Evolutionary conservation across 2,329 filamentous ascomycete species (phyloP), one percentile per base, ranked within the genome.

Genomic region (Onygena corvina): DNA sequence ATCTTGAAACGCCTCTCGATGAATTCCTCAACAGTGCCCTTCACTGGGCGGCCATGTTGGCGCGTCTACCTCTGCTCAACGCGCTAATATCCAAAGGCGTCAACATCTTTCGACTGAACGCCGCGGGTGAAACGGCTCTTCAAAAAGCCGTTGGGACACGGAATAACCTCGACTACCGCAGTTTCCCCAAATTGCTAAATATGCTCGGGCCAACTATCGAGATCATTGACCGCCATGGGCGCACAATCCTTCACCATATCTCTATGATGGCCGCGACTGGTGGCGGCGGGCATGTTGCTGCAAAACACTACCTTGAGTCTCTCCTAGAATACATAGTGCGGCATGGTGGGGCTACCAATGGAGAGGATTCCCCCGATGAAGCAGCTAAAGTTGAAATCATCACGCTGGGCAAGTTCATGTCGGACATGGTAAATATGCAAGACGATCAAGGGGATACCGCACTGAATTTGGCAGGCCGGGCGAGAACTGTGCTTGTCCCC

Each of bases 401-500:
- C 67, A 86, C 84, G 20, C 76, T 98, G 48, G 89, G 86, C 25
- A 81, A 87, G 31, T 98, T 98, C 68, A 93, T 98, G 78, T 86
- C 84, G 45, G 89, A 96, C 62, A 93, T 98, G 64, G 90, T 98
- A 52, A 96, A 98, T 59, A 84, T 89, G 0, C 85, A 90, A 59
- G 92, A 98, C 65, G 88, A 89, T 59, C 84, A 85, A 29, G 92
- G 92, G 0, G 94, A 98, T 61, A 98, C 92, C 0, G 92, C 92
- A 0, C 73, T 98, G 16, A 95, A 95, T 58, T 83, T 96, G 54
- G 92, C 90, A 1, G 89, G 92, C 1, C 77, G 92, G 53, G 94
- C 95, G 57, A 87, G 88, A 18, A 96, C 94, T 63, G 93, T 87
- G 59, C 94, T 98, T 58, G 94, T 96, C 51, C 90, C 88, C n/a